phyloP scores from a whole-genome alignment of 805 yeast species.

The Nakazawaea populi region DNA sequence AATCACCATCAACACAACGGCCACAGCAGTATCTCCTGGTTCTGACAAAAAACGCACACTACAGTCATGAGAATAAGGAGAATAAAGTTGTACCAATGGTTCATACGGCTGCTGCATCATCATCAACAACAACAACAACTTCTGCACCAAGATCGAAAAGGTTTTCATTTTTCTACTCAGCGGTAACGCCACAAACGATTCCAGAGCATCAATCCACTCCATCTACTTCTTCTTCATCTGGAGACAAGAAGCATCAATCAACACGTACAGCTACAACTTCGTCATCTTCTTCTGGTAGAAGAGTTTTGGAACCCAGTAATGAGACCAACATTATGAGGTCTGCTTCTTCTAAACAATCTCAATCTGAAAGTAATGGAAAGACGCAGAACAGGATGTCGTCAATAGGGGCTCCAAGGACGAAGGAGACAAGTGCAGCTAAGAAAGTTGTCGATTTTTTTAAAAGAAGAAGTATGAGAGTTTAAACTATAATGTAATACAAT shows the following conservation, averaged over 20 bases:
- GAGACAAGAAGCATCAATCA: not conserved
- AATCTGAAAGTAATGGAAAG: constrained; percentile 10
- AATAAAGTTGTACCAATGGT: not conserved
- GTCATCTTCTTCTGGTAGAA: constrained; percentile 15
- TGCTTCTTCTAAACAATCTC: not conserved
- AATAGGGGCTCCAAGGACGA: constrained; percentile 19
- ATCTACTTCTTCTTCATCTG: not conserved
- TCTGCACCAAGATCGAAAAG: constrained; percentile 1
- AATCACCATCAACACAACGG: no score
- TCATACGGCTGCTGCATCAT: not conserved
- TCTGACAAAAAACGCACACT: not conserved
- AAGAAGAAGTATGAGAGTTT: constrained; percentile 47
- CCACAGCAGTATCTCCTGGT: no score
- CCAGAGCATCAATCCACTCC: not conserved
- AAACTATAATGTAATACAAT: not conserved
- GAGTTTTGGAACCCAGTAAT: constrained; percentile 28
- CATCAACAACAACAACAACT: not conserved
- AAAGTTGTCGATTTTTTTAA: constrained; percentile 75
- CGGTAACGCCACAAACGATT: not conserved
- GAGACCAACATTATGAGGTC: constrained; percentile 22
- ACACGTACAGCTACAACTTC: not conserved
- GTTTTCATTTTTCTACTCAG: constrained; percentile 10
- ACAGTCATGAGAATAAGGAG: not conserved
- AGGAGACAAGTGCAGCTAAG: constrained; percentile 70
- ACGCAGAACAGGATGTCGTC: constrained; percentile 7